Evolutionary conservation across 768 basidiomycete species (phyloP).

Genomic region (Pleurotus giganteus): DNA sequence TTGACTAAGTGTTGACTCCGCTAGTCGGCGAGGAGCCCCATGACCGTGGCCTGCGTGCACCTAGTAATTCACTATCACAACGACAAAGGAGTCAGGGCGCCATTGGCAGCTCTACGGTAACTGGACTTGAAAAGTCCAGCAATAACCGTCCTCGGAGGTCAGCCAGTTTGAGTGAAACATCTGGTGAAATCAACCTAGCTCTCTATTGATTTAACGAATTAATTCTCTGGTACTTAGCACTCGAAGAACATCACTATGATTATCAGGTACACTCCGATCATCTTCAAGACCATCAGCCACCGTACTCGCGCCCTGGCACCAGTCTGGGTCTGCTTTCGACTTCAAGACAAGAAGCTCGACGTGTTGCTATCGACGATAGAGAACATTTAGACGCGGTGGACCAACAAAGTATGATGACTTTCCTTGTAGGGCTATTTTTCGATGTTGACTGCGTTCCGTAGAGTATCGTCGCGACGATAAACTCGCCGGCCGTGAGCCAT

Average conservation of each 20-base stretch:
- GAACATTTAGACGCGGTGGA: conserved; percentile 41
- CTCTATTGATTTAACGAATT: conserved; percentile 9
- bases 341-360: conserved; percentile 27
- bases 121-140: conserved; percentile 36
- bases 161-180: conserved; percentile 73
- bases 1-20: background rate
- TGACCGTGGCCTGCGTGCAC: background rate
- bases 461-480: conserved; percentile 35
- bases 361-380: conserved; percentile 36
- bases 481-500: conserved; percentile 40
- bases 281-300: conserved; percentile 3
- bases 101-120: conserved; percentile 17
- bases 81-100: conserved; percentile 27
- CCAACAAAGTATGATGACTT: conserved; percentile 33
- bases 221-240: conserved; percentile 9
- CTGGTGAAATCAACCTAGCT: conserved; percentile 26
- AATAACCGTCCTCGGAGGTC: conserved; percentile 65
- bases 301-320: conserved; percentile 37
- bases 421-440: conserved; percentile 6
- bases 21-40: conserved; percentile 13
- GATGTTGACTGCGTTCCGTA: conserved; percentile 15
- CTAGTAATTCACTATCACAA: conserved; percentile 17
- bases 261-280: conserved; percentile 24
- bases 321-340: conserved; percentile 36
- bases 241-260: conserved; percentile 11